Percentiles rank a stretch among this genome's conserved stretches.
phyloP scores from a whole-genome alignment of 306 rosid genomes.

The Cicer chorassanicum region DNA sequence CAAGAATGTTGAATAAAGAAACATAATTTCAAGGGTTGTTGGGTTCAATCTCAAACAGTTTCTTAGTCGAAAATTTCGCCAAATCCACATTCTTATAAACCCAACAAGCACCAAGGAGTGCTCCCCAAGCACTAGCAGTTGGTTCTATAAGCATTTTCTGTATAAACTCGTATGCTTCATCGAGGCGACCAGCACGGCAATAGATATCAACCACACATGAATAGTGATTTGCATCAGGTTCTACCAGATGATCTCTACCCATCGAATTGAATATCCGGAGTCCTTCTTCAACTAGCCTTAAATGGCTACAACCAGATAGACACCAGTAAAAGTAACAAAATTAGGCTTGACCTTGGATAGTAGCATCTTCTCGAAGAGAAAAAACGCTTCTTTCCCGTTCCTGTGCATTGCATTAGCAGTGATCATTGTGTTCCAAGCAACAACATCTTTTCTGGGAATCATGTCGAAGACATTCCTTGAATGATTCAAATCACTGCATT shows the following conservation, averaged over 20 bases:
- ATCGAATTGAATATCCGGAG: slow-evolving; percentile 52
- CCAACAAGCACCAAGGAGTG: slow-evolving; percentile 62
- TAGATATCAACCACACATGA: slow-evolving; percentile 58
- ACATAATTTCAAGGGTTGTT: slow-evolving; percentile 58
- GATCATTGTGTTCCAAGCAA: slow-evolving; percentile 66
- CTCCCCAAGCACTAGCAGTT: slow-evolving; percentile 60
- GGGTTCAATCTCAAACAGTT: slow-evolving; percentile 58
- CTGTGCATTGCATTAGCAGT: slow-evolving; percentile 60
- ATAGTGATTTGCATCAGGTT: slow-evolving; percentile 57
- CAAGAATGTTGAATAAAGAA: slow-evolving; percentile 50
- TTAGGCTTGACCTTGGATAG: slow-evolving; percentile 52
- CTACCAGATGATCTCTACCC: slow-evolving; percentile 53
- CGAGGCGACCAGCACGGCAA: slow-evolving; percentile 56
- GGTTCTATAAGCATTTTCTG: slow-evolving; percentile 50
- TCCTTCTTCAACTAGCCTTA: slow-evolving; percentile 56
- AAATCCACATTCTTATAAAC: slow-evolving; percentile 53
- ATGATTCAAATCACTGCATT: slow-evolving; percentile 61
- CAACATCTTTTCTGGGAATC: slow-evolving; percentile 51
- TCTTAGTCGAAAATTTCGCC: slow-evolving; percentile 55
- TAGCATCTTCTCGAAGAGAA: slow-evolving; percentile 50
- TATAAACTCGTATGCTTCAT: slow-evolving; percentile 56
- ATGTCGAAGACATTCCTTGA: slow-evolving; percentile 46
- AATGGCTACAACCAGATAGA: slow-evolving; percentile 66
- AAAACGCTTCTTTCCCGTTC: slow-evolving; percentile 57
- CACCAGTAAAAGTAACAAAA: slow-evolving; percentile 55